These are phyloP conservation scores for Pseudocercospora fijiensis DNA, from an alignment of 2,329 filamentous ascomycete species.

Conservation along the genomic window DNA sequence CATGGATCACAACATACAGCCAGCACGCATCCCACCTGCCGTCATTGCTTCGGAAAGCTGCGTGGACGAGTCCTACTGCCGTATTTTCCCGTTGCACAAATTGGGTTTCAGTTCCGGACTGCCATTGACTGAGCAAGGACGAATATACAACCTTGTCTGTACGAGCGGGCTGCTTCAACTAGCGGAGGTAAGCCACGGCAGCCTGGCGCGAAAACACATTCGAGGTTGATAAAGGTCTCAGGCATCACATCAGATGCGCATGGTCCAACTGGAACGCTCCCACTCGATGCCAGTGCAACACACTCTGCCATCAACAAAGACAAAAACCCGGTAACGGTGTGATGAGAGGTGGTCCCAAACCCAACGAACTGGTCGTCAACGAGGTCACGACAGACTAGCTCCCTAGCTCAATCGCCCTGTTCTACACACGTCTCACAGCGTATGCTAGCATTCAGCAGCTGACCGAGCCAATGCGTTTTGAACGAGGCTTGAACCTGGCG, in stretches of 20 bases:
- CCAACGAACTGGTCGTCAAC: slow-evolving; percentile 10
- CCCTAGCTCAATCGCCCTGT: slow-evolving; percentile 15
- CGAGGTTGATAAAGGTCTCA: neutral
- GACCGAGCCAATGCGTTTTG: slow-evolving; percentile 18
- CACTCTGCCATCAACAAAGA: slow-evolving; percentile 8
- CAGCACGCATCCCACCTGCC: slow-evolving; percentile 6
- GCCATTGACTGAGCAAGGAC: slow-evolving; percentile 6
- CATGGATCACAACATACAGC: slow-evolving; percentile 12
- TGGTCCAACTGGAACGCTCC: slow-evolving; percentile 7
- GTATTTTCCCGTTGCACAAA: slow-evolving; percentile 9
- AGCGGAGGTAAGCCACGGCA: slow-evolving; percentile 1
- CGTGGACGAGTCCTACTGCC: slow-evolving; percentile 17
- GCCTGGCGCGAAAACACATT: slow-evolving; percentile 1
- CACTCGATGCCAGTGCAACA: slow-evolving; percentile 18
- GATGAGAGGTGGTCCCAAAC: slow-evolving; percentile 12
- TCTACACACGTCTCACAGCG: slow-evolving; percentile 24
- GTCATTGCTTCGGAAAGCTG: slow-evolving; percentile 13
- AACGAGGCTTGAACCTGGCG: slow-evolving; percentile 14
- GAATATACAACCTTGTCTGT: slow-evolving; percentile 8
- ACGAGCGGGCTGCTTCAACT: neutral
- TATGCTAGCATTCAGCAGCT: slow-evolving; percentile 1
- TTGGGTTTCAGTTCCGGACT: slow-evolving; percentile 6
- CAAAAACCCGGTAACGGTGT: slow-evolving; percentile 20
- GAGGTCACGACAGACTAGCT: slow-evolving; percentile 16
- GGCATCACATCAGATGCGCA: slow-evolving; percentile 1